phyloP scores from a whole-genome alignment of 768 basidiomycete species.

The Lepiota brunneoincarnata region DNA sequence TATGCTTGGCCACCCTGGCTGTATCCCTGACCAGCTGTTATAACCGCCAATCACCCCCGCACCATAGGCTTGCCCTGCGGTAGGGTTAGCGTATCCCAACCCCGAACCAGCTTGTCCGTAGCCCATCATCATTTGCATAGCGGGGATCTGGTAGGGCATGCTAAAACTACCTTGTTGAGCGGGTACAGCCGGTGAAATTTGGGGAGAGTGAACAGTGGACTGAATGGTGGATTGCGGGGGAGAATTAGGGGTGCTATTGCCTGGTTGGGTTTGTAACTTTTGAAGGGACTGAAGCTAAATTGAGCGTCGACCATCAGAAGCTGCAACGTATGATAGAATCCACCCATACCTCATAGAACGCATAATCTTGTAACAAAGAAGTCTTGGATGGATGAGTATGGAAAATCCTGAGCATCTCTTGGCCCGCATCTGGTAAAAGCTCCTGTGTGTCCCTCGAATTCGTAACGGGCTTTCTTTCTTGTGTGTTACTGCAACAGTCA shows the following conservation, averaged over 20 bases:
- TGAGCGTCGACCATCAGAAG: not conserved
- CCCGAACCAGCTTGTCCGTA: slow-evolving; percentile 25
- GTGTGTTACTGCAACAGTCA: slow-evolving; percentile 71
- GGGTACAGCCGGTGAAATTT: slow-evolving; percentile 25
- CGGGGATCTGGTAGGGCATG: slow-evolving; percentile 57
- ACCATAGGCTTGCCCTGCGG: slow-evolving; percentile 9
- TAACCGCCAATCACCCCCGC: slow-evolving; percentile 13
- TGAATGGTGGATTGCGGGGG: slow-evolving; percentile 35
- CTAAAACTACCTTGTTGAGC: slow-evolving; percentile 42
- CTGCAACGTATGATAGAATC: not conserved
- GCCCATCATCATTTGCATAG: slow-evolving; percentile 61
- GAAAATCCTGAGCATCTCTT: slow-evolving; percentile 96
- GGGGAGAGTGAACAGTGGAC: slow-evolving; percentile 38
- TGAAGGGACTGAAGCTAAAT: slow-evolving; percentile 81
- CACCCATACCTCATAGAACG: slow-evolving; percentile 76
- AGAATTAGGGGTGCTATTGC: slow-evolving; percentile 27
- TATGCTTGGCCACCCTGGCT: slow-evolving; percentile 49
- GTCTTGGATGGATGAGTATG: slow-evolving; percentile 91
- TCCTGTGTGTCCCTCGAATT: slow-evolving; percentile 98
- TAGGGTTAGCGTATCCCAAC: slow-evolving; percentile 9
- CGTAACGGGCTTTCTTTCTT: slow-evolving; percentile 97
- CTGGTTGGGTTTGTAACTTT: slow-evolving; percentile 50
- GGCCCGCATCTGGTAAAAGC: slow-evolving; percentile 90
- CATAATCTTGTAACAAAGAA: slow-evolving; percentile 90
- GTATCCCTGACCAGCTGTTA: slow-evolving; percentile 36